These are phyloP conservation scores for Coemansia sp. DNA, from an alignment of 192 early-diverging fungal species.

Conservation along the genomic window DNA sequence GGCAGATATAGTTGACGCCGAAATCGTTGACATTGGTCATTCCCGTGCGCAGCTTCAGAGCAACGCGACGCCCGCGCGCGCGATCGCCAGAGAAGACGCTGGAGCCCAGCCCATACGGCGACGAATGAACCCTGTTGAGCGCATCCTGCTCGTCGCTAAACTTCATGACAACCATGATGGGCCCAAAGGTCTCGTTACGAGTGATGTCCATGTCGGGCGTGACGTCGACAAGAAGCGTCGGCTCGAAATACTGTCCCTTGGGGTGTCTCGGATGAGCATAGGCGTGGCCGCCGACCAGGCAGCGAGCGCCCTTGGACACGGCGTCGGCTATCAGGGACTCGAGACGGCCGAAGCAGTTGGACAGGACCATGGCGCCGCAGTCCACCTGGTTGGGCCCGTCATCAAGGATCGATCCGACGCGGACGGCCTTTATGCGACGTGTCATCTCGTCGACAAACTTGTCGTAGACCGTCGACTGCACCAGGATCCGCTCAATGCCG, in stretches of 20 bases:
- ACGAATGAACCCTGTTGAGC: conserved; percentile 63
- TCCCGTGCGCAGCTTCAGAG: conserved; percentile 63
- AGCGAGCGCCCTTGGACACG: conserved; percentile 69
- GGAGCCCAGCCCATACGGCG: conserved; percentile 73
- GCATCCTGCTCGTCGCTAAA: conserved; percentile 67
- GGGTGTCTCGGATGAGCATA: conserved; percentile 69
- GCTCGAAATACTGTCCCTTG: conserved; percentile 74
- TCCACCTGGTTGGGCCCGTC: conserved; percentile 60
- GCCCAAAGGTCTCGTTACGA: conserved; percentile 74
- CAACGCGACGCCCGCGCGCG: conserved; percentile 57
- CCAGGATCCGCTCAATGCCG: conserved; percentile 81
- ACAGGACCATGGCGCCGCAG: conserved; percentile 83
- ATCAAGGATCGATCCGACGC: conserved; percentile 70
- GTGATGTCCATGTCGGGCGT: conserved; percentile 73
- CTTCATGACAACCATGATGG: conserved; percentile 76
- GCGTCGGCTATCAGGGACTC: conserved; percentile 71
- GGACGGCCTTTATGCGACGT: conserved; percentile 57
- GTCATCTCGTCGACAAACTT: conserved; percentile 63
- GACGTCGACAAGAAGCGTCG: conserved; percentile 78
- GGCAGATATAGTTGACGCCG: conserved; percentile 79
- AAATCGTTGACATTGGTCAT: conserved; percentile 89
- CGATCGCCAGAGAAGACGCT: conserved; percentile 75
- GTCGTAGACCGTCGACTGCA: conserved; percentile 68
- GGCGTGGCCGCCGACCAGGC: conserved; percentile 67
- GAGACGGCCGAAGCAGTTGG: conserved; percentile 55